Evolutionary conservation across 116 monocot species (phyloP).

Genomic region (Zostera marina): DNA sequence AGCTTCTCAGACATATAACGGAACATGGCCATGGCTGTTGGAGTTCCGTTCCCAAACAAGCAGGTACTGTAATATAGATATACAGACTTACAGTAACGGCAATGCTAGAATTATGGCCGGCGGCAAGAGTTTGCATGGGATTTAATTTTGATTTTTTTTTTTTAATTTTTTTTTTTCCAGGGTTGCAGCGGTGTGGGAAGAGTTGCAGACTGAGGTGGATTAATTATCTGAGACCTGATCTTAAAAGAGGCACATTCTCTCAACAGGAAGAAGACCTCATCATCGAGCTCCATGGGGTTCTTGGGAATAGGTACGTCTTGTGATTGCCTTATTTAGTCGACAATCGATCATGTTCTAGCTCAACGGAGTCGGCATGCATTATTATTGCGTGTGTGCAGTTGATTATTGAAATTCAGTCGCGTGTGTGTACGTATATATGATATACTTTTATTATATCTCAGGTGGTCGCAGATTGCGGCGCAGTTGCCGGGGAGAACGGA

Average conservation of each 20-base stretch:
- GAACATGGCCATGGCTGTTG: conserved; percentile 72
- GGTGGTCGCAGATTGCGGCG: conserved; percentile 86
- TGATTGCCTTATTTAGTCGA: too few species aligned
- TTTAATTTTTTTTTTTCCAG: conserved; percentile 12
- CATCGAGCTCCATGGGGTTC: conserved; percentile 45
- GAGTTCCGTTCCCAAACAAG: conserved; percentile 73
- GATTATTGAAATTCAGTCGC: too few species aligned
- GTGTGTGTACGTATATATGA: too few species aligned
- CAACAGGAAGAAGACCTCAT: conserved; percentile 58
- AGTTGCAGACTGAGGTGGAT: conserved; percentile 72
- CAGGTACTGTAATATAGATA: conserved; percentile 25
- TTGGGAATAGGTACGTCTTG: conserved; percentile 40
- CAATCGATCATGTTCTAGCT: too few species aligned
- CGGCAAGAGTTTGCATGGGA: too few species aligned
- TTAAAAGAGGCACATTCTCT: conserved; percentile 50
- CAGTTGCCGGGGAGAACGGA: conserved; percentile 74
- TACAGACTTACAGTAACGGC: neutral
- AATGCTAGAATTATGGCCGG: neutral
- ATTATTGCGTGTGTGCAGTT: too few species aligned
- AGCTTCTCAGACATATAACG: conserved; percentile 35
- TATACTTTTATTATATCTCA: too few species aligned
- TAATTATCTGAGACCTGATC: conserved; percentile 65
- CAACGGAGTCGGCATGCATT: too few species aligned
- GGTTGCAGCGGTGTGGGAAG: conserved; percentile 61
- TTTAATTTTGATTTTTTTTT: too few species aligned